Percentiles rank a stretch among this genome's conserved stretches.
Conservation (phyloP, 208 protist species). For the Acanthamoeba culbertsoni region DNA sequence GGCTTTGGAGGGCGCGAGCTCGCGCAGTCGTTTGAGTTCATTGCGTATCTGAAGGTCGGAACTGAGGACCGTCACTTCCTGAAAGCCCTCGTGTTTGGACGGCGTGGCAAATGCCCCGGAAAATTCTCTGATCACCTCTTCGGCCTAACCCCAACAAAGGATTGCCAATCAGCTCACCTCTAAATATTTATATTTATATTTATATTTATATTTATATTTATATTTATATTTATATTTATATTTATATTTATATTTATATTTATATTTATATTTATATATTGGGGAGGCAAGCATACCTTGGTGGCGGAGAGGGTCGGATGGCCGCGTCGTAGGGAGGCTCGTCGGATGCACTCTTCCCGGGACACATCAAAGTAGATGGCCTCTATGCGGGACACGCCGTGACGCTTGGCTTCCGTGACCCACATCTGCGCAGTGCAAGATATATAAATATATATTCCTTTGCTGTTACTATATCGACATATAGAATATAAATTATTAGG, state of each 20-base stretch:
- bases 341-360: conserved; percentile 25
- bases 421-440: neutral
- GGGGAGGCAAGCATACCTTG: neutral
- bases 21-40: neutral
- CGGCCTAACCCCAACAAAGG: neutral
- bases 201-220: neutral
- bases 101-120: neutral
- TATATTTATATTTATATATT: neutral
- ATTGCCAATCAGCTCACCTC: neutral
- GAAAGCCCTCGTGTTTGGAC: neutral
- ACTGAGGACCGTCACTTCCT: neutral
- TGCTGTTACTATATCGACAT: no score
- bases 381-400: neutral
- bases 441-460: no score
- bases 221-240: neutral
- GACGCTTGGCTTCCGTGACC: neutral
- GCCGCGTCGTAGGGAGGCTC: neutral
- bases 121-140: conserved; percentile 27
- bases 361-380: conserved; percentile 25
- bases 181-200: neutral
- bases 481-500: no score
- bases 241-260: neutral
- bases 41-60: neutral
- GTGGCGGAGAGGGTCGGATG: neutral
- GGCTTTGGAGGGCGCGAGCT: neutral